These are phyloP conservation scores for Paecilomyces dactylethromorphus DNA, from an alignment of 2,329 filamentous ascomycete species.

Conservation along the genomic window DNA sequence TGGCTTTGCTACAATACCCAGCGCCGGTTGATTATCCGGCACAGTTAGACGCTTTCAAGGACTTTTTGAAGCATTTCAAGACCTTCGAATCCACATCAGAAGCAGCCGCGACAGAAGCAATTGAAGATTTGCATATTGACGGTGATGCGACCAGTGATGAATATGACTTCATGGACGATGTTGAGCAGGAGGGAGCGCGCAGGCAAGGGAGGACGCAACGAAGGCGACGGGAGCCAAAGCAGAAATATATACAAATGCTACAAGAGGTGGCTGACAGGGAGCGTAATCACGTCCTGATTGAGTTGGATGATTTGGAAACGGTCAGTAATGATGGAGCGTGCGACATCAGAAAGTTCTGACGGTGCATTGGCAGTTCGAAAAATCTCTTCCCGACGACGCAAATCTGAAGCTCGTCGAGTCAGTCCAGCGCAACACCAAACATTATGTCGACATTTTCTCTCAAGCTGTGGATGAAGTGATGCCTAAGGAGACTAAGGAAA, in stretches of 20 bases:
- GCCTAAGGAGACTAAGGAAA: slow-evolving; percentile 69
- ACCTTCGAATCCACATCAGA: slow-evolving; percentile 57
- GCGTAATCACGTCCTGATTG: slow-evolving; percentile 71
- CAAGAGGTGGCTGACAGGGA: slow-evolving; percentile 80
- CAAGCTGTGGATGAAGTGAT: slow-evolving; percentile 81
- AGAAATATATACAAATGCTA: slow-evolving; percentile 84
- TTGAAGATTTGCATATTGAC: slow-evolving; percentile 78
- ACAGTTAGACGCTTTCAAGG: slow-evolving; percentile 75
- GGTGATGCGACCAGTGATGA: slow-evolving; percentile 83
- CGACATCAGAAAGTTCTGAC: not conserved
- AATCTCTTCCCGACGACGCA: slow-evolving; percentile 59
- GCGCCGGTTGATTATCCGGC: slow-evolving; percentile 78
- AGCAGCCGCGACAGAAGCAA: slow-evolving; percentile 66
- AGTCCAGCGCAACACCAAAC: slow-evolving; percentile 84
- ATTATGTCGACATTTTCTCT: slow-evolving; percentile 89
- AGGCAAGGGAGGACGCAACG: slow-evolving; percentile 44
- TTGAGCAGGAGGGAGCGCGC: slow-evolving; percentile 47
- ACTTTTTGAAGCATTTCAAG: slow-evolving; percentile 86
- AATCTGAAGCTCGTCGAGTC: slow-evolving; percentile 66
- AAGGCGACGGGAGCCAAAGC: slow-evolving; percentile 51
- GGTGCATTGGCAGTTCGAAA: slow-evolving; percentile 59
- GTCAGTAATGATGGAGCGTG: slow-evolving; percentile 40
- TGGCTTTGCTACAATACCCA: slow-evolving; percentile 80
- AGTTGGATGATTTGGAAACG: slow-evolving; percentile 76
- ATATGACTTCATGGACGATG: slow-evolving; percentile 86